Conservation (phyloP, 768 basidiomycete genomes). For the Russula sp. region DNA sequence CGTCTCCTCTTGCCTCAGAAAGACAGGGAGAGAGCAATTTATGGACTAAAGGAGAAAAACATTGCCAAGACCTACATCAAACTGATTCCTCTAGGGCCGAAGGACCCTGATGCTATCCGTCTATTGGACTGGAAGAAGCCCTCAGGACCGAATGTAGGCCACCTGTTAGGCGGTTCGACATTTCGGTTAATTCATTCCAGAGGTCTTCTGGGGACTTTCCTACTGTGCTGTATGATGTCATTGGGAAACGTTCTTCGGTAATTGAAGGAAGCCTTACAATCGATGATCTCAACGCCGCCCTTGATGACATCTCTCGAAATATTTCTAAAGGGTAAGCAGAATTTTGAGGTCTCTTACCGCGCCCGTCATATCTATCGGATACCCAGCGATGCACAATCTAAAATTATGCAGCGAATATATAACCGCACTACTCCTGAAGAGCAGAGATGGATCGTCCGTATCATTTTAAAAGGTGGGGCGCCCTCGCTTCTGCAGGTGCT, state of each 20-base stretch:
- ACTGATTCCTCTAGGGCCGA: constrained; percentile 76
- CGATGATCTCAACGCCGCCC: constrained; percentile 76
- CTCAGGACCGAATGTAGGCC: constrained; percentile 59
- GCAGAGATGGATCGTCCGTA: constrained; percentile 93
- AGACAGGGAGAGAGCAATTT: constrained; percentile 89
- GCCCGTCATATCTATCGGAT: constrained; percentile 1
- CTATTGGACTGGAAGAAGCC: constrained; percentile 91
- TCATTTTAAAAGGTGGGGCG: constrained; percentile 82
- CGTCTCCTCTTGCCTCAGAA: constrained; percentile 94
- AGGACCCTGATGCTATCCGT: constrained; percentile 77
- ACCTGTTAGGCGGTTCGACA: not conserved
- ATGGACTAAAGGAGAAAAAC: constrained; percentile 93
- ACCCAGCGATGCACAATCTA: constrained; percentile 68
- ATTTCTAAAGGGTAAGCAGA: constrained; percentile 68
- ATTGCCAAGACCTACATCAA: constrained; percentile 91
- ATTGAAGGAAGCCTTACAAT: constrained; percentile 71
- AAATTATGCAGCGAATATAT: constrained; percentile 71
- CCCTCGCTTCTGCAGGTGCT: constrained; percentile 10
- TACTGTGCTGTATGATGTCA: constrained; percentile 80
- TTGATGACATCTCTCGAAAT: constrained; percentile 72
- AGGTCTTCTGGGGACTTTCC: constrained; percentile 84
- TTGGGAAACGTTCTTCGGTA: constrained; percentile 78
- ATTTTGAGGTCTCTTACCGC: not conserved
- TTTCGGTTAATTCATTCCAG: constrained; percentile 38
- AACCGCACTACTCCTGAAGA: constrained; percentile 81